Evolutionary conservation across 1,284 basidiomycete species (phyloP).

Genomic region (Porodaedalea pini): DNA sequence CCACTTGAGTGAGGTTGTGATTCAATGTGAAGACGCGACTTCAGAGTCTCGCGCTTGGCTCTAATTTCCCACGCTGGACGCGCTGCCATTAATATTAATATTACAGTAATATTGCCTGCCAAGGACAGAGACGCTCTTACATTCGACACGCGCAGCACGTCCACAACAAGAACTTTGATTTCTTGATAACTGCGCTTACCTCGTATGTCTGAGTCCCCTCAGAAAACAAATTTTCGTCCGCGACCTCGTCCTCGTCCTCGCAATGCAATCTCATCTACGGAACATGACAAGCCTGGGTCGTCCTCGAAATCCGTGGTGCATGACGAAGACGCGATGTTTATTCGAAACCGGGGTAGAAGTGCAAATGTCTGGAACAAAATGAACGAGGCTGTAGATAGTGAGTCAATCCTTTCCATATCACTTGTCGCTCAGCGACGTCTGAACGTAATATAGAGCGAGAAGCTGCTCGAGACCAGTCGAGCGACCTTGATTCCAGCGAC

Average conservation of each 20-base stretch:
- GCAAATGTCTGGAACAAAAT: conserved; percentile 54
- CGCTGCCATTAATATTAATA: no score
- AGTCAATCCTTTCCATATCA: conserved; percentile 17
- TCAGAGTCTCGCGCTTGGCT: no score
- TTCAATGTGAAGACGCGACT: background rate
- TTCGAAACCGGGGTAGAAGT: conserved; percentile 55
- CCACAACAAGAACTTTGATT: no score
- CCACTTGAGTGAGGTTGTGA: background rate
- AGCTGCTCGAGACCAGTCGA: background rate
- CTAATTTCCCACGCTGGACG: no score
- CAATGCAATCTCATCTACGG: conserved; percentile 25
- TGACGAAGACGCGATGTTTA: conserved; percentile 63
- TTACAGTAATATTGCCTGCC: no score
- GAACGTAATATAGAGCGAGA: background rate
- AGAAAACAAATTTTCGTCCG: conserved; percentile 45
- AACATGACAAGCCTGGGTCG: conserved; percentile 15
- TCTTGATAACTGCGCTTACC: conserved; percentile 26
- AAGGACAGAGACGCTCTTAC: no score
- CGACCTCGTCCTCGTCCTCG: conserved; percentile 42
- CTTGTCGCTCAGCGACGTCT: background rate
- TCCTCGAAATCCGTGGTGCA: conserved; percentile 29
- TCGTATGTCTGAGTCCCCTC: conserved; percentile 39
- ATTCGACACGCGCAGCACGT: no score
- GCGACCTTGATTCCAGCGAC: background rate
- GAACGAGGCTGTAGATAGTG: conserved; percentile 51